phyloP scores from a whole-genome alignment of 306 rosid species.

The Prunus salicina region DNA sequence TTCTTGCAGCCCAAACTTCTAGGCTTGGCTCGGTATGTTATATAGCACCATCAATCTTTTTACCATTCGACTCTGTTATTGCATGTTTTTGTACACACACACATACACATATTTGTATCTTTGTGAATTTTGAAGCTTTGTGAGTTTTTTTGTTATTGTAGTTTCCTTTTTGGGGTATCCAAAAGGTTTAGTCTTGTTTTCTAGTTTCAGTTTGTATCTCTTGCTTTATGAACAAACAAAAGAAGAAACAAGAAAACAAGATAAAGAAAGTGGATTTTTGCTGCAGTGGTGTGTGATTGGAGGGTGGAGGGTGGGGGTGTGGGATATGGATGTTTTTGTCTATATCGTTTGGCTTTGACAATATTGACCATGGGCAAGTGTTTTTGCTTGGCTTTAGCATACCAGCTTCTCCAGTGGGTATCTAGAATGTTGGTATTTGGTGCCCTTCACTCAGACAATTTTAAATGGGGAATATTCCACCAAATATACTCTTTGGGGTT shows the following conservation, averaged over 20 bases:
- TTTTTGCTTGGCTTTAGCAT: slow-evolving; percentile 2
- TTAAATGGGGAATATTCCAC: slow-evolving; percentile 30
- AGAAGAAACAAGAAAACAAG: neutral
- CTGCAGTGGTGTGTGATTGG: slow-evolving; percentile 8
- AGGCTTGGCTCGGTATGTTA: slow-evolving; percentile 29
- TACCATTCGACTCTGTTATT: neutral
- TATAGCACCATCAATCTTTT: neutral
- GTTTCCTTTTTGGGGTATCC: slow-evolving; percentile 17
- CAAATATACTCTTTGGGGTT: slow-evolving; percentile 20
- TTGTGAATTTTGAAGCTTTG: slow-evolving; percentile 4
- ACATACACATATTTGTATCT: neutral
- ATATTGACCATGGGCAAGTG: slow-evolving; percentile 1
- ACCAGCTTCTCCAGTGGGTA: slow-evolving; percentile 1
- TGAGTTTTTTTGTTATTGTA: slow-evolving; percentile 7
- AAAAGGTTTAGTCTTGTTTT: slow-evolving; percentile 10
- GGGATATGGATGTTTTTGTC: slow-evolving; percentile 25
- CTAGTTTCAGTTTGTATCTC: slow-evolving; percentile 7
- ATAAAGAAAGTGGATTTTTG: slow-evolving; percentile 8
- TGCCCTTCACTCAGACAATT: neutral
- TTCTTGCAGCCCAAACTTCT: slow-evolving; percentile 33
- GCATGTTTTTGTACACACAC: neutral
- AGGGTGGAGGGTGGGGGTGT: neutral
- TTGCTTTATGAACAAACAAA: slow-evolving; percentile 11
- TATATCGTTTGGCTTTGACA: slow-evolving; percentile 6
- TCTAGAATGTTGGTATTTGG: slow-evolving; percentile 3